Base-by-base conservation (phyloP, 139 green algal species). In the Tetraselmis chui region DNA sequence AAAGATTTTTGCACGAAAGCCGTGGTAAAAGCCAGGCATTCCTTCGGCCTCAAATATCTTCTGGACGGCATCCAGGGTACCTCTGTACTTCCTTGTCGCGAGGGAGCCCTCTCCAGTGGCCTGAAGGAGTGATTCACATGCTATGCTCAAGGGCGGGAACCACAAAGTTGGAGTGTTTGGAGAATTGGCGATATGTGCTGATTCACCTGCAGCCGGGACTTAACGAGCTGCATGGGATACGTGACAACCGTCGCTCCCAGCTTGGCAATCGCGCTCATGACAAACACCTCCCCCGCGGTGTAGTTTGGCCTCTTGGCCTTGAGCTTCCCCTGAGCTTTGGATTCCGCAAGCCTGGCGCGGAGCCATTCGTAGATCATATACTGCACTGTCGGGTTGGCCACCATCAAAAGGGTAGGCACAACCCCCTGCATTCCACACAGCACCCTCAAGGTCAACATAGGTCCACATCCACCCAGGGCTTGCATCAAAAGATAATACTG, bases 151-250 rank as follows among this genome's bases (percentile, higher is more conserved):
- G 18, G 5, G 45, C 45, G 45, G 45, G 45, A 5, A 67, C 45
- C 11, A 18, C 45, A 67, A 18, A 18, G 18, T 18, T 67, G 45
- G 18, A 67, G 5, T 67, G 45, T 25, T 67, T 67, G 18, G 45
- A 18, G 11, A 67, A 67, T 18, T 18, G 45, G 5, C 5, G 45
- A 5, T 67, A 18, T 25, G 45, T 67, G 45, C 45, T 29, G 29
- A 0, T 22, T 45, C 75, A 84, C 86, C 86, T 95, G 91, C 83
- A 97, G 86, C 27, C 93, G 82, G 67, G 88, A 90, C 89, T 98
- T 98, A 79, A 98, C 89, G 45, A 97, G 88, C 75, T 98, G 89
- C 87, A 99, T 83, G 1, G 96, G 96, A 84, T 98, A 99, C 0
- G 96, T 99, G 23, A 93, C 76, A 59, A 99, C 76, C 22, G 96